Evolutionary conservation across 2,329 filamentous ascomycete genomes (phyloP), one percentile per base, ranked within the genome.

Genomic region (Aspergillus pseudoglaucus): DNA sequence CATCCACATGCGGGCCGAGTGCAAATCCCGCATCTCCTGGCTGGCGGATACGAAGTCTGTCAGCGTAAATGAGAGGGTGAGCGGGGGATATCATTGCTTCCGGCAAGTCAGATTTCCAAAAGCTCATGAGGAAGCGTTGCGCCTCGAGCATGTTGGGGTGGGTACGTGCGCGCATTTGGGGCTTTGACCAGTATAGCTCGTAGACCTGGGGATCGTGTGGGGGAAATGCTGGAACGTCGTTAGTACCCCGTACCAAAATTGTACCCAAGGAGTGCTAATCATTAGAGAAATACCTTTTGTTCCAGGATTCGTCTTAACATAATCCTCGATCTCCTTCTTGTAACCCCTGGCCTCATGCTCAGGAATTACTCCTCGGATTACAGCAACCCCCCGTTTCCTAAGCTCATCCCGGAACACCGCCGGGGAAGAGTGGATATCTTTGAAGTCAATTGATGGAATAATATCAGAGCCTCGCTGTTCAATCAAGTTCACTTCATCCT

Each of bases 1-100:
- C 83, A 57, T 88, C 84, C 2, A 83, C 74, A 60, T 88, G 84
- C 2, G 84, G 82, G 0, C 84, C 84, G 0, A 87, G 75, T 0
- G 82, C 80, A 55, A 87, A 88, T 0, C 71, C 72, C 0, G 75
- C 71, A 59, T 88, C 84, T 2, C 84, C 84, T 0, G 84, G 84
- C 53, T 79, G 78, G 1, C 84, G 77, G 58, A 88, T 86, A 3
- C 82, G 81, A 8, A 86, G 71, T 1, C 83, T 78, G 59, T 88
- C 85, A 1, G 82, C 83, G 59, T 88, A 88, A 1, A 75, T 65
- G 1, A 86, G 63, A 0, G 83, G 82, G 23, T 46, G 22, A 1
- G 44, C 20, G 1, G 45, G 44, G n/a, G 45, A 44, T 22, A 51
- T 42, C 41, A 23, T n/a, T 18, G 10, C 22, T 8, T 48, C 33